Conservation (phyloP, 1,284 basidiomycete species). For the Ustilago trichophora region DNA sequence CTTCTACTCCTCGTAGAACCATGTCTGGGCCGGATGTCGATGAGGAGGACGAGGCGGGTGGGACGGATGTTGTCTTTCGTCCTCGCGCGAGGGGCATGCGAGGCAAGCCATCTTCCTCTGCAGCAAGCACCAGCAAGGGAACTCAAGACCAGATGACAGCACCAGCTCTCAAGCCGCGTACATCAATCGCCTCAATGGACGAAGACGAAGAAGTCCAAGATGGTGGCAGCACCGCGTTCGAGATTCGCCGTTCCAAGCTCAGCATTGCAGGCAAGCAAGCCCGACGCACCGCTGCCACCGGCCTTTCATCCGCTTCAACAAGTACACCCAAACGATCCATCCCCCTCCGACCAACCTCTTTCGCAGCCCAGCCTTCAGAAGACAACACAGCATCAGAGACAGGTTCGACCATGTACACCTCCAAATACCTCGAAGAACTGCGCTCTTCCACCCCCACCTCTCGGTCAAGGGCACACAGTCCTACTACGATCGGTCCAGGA, state of each 20-base stretch:
- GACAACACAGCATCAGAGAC: background rate
- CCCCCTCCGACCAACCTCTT: slow-evolving; percentile 17
- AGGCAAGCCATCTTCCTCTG: slow-evolving; percentile 2
- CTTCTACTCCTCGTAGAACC: background rate
- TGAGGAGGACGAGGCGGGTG: background rate
- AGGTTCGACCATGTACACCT: slow-evolving; percentile 20
- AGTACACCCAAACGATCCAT: slow-evolving; percentile 8
- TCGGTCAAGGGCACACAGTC: slow-evolving; percentile 18
- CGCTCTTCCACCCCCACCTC: slow-evolving; percentile 30
- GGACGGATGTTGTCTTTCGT: slow-evolving; percentile 22
- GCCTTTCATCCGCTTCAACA: background rate
- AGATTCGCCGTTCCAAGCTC: slow-evolving; percentile 28
- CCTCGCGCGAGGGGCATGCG: slow-evolving; percentile 11
- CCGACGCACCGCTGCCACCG: background rate
- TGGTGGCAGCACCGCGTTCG: slow-evolving; percentile 1
- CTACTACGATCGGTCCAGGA: slow-evolving; percentile 6
- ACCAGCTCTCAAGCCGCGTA: background rate
- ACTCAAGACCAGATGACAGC: no score
- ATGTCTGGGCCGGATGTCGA: background rate
- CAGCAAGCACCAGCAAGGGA: background rate
- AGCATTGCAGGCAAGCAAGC: slow-evolving; percentile 11
- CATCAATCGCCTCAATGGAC: slow-evolving; percentile 1
- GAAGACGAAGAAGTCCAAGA: slow-evolving; percentile 10
- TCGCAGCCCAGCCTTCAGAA: slow-evolving; percentile 1
- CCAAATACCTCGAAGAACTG: slow-evolving; percentile 34